Conservation (phyloP, 2,329 filamentous ascomycete genomes). For the Beauveria australis region DNA sequence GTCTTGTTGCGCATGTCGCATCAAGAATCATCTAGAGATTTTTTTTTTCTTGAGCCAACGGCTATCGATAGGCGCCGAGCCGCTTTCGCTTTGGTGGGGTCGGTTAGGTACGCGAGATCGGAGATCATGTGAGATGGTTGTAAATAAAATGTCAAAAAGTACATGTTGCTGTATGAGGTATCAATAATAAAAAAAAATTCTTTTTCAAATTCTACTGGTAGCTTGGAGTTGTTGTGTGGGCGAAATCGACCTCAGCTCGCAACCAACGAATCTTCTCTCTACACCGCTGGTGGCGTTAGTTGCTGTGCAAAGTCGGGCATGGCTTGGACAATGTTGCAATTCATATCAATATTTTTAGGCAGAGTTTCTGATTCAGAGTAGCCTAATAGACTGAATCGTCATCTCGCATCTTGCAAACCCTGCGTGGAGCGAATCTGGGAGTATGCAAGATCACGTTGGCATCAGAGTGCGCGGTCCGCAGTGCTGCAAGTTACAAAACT, state of each 20-base stretch:
- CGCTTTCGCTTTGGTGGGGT: not conserved
- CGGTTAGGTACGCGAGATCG: too few species aligned
- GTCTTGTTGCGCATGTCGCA: not conserved
- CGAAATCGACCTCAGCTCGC: too few species aligned
- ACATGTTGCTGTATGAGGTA: too few species aligned
- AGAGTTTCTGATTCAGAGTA: not conserved
- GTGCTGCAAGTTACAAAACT: not conserved
- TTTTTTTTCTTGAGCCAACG: not conserved
- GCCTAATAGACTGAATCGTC: not conserved
- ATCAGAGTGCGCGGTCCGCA: not conserved
- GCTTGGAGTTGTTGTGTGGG: too few species aligned
- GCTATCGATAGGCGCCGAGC: slow-evolving; percentile 1
- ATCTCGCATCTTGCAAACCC: not conserved
- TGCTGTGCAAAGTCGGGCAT: not conserved
- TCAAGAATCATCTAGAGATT: not conserved
- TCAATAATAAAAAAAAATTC: too few species aligned
- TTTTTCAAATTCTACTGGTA: too few species aligned
- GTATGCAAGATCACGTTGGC: not conserved
- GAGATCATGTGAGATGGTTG: too few species aligned
- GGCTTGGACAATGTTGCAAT: not conserved
- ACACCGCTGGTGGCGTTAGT: not conserved
- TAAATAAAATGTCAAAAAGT: too few species aligned
- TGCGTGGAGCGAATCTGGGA: too few species aligned
- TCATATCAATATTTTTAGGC: not conserved
- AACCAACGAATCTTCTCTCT: too few species aligned